Conservation (phyloP, 768 basidiomycete species). For the Mrakia gelida region DNA sequence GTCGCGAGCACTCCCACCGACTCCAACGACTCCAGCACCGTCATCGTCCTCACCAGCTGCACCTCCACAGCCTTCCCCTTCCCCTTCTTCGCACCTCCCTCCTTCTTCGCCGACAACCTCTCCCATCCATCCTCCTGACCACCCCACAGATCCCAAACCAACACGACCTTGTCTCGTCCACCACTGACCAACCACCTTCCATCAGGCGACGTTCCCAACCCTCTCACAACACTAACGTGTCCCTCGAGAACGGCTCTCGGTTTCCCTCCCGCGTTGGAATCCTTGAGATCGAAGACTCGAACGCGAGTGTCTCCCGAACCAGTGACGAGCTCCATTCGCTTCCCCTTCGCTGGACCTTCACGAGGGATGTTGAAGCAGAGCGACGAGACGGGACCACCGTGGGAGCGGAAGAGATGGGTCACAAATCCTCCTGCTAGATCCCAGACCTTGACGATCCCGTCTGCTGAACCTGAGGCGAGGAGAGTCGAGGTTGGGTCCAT, state of each 20-base stretch:
- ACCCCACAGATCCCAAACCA: conserved; percentile 78
- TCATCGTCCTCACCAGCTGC: conserved; percentile 71
- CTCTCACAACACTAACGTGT: conserved; percentile 89
- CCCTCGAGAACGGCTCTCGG: conserved; percentile 81
- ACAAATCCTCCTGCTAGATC: conserved; percentile 78
- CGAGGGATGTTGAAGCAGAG: conserved; percentile 74
- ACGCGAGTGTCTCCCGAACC: conserved; percentile 88
- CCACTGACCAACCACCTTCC: conserved; percentile 87
- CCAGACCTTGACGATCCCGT: conserved; percentile 97
- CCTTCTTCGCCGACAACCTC: conserved; percentile 49
- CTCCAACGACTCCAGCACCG: conserved; percentile 75
- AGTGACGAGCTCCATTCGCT: conserved; percentile 73
- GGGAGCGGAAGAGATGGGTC: conserved; percentile 92
- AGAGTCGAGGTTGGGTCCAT: conserved; percentile 56
- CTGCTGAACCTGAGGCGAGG: conserved; percentile 91
- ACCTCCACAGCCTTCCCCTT: conserved; percentile 37
- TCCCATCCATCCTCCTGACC: conserved; percentile 39
- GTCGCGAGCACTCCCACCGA: conserved; percentile 66
- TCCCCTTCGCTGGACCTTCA: conserved; percentile 38
- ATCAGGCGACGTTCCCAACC: conserved; percentile 75
- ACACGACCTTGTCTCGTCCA: conserved; percentile 84
- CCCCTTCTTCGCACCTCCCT: conserved; percentile 47
- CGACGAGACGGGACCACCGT: conserved; percentile 95
- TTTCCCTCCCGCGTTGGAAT: conserved; percentile 56
- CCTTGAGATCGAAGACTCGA: conserved; percentile 82